phyloP scores from a whole-genome alignment of 2,329 filamentous ascomycete species.

The Fusarium tuaranense region DNA sequence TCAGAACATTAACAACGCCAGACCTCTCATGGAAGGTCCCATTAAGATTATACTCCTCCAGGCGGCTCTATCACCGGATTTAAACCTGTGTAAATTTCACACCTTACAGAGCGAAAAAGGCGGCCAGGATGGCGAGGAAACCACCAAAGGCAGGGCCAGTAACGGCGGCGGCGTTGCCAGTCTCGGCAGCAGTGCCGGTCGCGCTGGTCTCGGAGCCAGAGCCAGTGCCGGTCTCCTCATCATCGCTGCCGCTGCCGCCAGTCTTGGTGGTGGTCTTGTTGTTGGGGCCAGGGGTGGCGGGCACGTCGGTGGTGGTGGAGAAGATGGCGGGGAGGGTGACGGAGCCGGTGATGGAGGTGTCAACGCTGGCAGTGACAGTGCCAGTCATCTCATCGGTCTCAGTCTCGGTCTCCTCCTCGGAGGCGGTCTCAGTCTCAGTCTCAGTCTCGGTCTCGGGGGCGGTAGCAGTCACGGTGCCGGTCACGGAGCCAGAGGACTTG shows the following conservation, averaged over 20 bases:
- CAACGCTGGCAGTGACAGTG: background rate
- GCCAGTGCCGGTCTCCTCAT: background rate
- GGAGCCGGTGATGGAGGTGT: constrained; percentile 4
- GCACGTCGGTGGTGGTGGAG: constrained; percentile 21
- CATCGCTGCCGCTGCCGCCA: background rate
- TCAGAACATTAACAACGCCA: constrained; percentile 19
- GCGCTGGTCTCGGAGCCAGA: constrained; percentile 4
- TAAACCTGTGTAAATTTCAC: background rate
- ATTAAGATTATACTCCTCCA: background rate
- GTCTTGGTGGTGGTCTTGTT: constrained; percentile 30
- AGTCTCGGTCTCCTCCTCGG: background rate
- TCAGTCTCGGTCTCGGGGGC: background rate
- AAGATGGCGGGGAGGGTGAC: constrained; percentile 31
- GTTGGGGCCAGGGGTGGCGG: constrained; percentile 21
- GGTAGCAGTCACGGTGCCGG: constrained; percentile 7
- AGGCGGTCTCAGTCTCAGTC: background rate
- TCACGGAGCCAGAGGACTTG: constrained; percentile 3
- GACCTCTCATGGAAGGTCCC: background rate
- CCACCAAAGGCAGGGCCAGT: constrained; percentile 43
- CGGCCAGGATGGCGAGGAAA: constrained; percentile 48
- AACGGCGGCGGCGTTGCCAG: constrained; percentile 36
- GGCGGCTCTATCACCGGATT: constrained; percentile 1
- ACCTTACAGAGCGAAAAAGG: constrained; percentile 49
- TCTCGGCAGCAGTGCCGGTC: constrained; percentile 21
- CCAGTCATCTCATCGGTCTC: background rate